phyloP scores from a whole-genome alignment of 2,329 filamentous ascomycete genomes.

The Hymenoscyphus fructigenus region DNA sequence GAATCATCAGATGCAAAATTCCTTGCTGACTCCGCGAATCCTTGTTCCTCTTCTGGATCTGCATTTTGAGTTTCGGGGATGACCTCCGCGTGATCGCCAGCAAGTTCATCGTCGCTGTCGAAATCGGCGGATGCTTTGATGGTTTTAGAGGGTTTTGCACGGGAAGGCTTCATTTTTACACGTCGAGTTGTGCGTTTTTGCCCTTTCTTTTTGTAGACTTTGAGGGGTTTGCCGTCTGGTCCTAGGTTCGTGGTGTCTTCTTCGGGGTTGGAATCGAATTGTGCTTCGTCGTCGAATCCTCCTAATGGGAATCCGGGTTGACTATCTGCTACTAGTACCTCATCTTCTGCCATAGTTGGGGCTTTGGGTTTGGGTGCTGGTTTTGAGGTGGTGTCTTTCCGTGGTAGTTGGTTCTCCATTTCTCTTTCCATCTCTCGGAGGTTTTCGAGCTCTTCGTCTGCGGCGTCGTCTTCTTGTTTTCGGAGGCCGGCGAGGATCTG shows the following conservation, averaged over 20 bases:
- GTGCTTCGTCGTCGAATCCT: constrained; percentile 62
- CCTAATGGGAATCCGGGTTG: constrained; percentile 49
- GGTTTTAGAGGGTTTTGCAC: constrained; percentile 47
- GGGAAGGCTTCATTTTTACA: constrained; percentile 61
- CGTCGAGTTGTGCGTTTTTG: constrained; percentile 74
- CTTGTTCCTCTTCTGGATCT: constrained; percentile 13
- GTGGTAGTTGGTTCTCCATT: constrained; percentile 51
- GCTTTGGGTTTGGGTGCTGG: constrained; percentile 24
- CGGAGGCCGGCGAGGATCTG: constrained; percentile 70
- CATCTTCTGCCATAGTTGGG: constrained; percentile 33
- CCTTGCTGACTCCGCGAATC: constrained; percentile 27
- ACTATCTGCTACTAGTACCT: constrained; percentile 45
- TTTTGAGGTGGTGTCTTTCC: not conserved
- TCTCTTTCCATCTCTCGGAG: constrained; percentile 74
- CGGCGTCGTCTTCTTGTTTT: constrained; percentile 65
- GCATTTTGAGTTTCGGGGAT: constrained; percentile 30
- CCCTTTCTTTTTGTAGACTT: constrained; percentile 78
- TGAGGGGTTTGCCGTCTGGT: constrained; percentile 58
- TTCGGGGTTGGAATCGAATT: constrained; percentile 55
- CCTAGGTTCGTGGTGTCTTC: constrained; percentile 42
- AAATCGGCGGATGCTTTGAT: constrained; percentile 37
- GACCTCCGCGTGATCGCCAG: constrained; percentile 33
- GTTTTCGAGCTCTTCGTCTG: constrained; percentile 73
- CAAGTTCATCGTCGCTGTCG: constrained; percentile 42
- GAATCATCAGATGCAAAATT: constrained; percentile 36